Evolutionary conservation across 176 grass and related monocot species (phyloP).

Genomic region (Metroxylon sagu): DNA sequence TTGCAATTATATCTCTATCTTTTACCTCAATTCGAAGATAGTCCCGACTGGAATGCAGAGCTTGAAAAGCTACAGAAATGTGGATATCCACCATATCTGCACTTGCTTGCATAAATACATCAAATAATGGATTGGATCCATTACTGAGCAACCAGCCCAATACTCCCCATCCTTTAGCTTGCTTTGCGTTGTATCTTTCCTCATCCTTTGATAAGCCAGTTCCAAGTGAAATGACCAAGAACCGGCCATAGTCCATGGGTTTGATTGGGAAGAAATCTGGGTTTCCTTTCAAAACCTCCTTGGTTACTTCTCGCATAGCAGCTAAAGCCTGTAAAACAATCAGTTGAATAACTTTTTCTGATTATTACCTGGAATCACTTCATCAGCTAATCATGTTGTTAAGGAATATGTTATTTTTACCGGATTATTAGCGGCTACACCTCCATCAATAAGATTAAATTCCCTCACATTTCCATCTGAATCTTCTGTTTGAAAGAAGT

Average conservation of each 20-base stretch:
- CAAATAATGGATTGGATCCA: constrained; percentile 2
- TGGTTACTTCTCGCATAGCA: constrained; percentile 11
- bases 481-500: constrained; percentile 4
- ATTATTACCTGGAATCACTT: no score
- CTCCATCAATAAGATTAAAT: constrained; percentile 19
- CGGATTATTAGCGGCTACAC: constrained; percentile 18
- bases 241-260: constrained; percentile 13
- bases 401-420: background rate
- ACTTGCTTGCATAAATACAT: constrained; percentile 6
- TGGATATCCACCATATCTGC: constrained; percentile 20
- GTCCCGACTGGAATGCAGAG: background rate
- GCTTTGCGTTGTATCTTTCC: constrained; percentile 3
- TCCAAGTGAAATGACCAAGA: constrained; percentile 16
- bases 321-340: background rate
- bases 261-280: constrained; percentile 13
- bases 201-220: constrained; percentile 6
- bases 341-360: no score
- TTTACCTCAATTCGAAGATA: constrained; percentile 14
- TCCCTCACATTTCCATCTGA: background rate
- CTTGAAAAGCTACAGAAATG: constrained; percentile 12
- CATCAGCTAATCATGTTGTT: no score
- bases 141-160: constrained; percentile 5
- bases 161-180: constrained; percentile 1
- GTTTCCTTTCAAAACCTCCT: constrained; percentile 9
- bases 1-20: background rate